phyloP scores from a whole-genome alignment of 2,329 filamentous ascomycete species.

The Apiospora marii region DNA sequence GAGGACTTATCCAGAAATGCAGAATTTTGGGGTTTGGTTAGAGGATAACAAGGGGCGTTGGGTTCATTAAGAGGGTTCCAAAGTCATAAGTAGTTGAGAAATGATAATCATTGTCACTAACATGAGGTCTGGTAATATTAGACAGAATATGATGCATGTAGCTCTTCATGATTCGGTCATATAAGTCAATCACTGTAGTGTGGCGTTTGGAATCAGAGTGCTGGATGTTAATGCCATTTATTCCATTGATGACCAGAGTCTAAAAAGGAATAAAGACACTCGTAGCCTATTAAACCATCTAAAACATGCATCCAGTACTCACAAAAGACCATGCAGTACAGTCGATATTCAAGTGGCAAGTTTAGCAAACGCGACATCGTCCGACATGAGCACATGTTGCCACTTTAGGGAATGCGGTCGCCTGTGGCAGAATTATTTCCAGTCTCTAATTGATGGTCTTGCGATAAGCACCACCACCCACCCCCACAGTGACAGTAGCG shows the following conservation, averaged over 20 bases:
- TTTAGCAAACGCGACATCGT: neutral
- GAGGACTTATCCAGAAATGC: slow-evolving; percentile 39
- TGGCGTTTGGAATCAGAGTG: neutral
- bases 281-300: neutral
- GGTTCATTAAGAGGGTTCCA: neutral
- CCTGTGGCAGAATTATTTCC: slow-evolving; percentile 10
- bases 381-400: neutral
- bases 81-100: neutral
- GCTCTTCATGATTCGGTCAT: neutral
- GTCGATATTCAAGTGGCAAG: neutral
- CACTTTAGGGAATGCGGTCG: neutral
- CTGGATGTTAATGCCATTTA: neutral
- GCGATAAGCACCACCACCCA: neutral
- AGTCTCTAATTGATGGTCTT: neutral
- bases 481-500: slow-evolving; percentile 16
- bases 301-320: neutral
- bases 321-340: neutral
- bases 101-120: neutral
- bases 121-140: neutral
- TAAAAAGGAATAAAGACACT: neutral
- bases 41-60: slow-evolving; percentile 8
- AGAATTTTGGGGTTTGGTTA: slow-evolving; percentile 38
- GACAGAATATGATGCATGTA: neutral
- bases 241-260: neutral
- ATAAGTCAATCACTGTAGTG: neutral